Evolutionary conservation across 257 asterid species (phyloP).

Genomic region (Penstemon davidsonii): DNA sequence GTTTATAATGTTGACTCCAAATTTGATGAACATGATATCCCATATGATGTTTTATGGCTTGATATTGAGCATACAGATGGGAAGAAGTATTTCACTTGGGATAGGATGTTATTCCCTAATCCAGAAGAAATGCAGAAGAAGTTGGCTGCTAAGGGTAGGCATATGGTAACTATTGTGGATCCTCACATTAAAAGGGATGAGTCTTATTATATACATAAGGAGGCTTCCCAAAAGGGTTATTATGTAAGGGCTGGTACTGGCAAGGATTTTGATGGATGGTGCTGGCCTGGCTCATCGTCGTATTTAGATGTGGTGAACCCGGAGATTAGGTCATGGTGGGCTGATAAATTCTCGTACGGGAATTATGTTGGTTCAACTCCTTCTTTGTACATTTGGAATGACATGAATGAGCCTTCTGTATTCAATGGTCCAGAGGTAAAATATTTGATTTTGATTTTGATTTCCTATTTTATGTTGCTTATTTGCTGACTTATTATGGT

Average conservation of each 20-base stretch:
- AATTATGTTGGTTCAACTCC: conserved; percentile 86
- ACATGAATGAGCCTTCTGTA: conserved; percentile 99
- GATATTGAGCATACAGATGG: conserved; percentile 98
- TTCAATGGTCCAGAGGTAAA: conserved; percentile 97
- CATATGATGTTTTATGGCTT: conserved; percentile 97
- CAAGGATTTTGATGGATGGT: conserved; percentile 98
- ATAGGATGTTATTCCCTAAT: conserved; percentile 71
- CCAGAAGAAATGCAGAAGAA: conserved; percentile 95
- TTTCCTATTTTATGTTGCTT: not conserved
- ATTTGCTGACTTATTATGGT: too few species aligned
- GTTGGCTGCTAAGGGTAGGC: conserved; percentile 92
- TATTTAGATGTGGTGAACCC: conserved; percentile 85
- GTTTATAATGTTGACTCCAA: conserved; percentile 78
- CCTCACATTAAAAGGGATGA: conserved; percentile 98
- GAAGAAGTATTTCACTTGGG: conserved; percentile 96
- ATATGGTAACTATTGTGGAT: conserved; percentile 94
- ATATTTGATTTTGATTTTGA: not conserved
- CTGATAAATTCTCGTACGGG: conserved; percentile 64
- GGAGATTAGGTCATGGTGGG: conserved; percentile 97
- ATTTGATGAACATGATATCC: conserved; percentile 92
- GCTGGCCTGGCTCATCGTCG: conserved; percentile 99
- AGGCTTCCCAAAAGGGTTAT: conserved; percentile 81
- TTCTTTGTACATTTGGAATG: conserved; percentile 88
- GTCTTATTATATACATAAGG: conserved; percentile 76
- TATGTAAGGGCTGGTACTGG: conserved; percentile 85